Evolutionary conservation across 2,329 filamentous ascomycete species (phyloP).

Genomic region (Fusarium nygamai): DNA sequence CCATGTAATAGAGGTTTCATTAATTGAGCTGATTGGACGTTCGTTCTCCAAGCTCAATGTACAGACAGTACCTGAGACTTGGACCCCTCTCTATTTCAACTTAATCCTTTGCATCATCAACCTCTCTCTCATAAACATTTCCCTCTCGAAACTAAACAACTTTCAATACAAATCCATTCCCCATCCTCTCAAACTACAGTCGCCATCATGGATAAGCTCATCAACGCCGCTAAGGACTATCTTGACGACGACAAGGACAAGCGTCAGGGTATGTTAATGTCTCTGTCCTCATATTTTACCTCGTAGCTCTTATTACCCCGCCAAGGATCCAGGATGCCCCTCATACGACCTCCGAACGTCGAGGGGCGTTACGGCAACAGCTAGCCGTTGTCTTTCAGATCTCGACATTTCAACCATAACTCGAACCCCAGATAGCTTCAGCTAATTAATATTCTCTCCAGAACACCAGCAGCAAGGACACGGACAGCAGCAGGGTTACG

Average conservation of each 20-base stretch:
- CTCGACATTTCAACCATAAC: background rate
- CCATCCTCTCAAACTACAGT: background rate
- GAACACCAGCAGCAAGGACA: slow-evolving; percentile 21
- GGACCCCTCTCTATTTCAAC: slow-evolving; percentile 24
- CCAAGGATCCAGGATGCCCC: slow-evolving; percentile 35
- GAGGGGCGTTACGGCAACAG: background rate
- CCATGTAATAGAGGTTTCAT: background rate
- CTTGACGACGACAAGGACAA: slow-evolving; percentile 47
- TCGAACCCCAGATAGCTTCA: background rate
- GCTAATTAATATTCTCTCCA: slow-evolving; percentile 12
- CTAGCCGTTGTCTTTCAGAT: background rate
- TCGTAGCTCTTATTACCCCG: slow-evolving; percentile 32
- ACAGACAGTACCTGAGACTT: slow-evolving; percentile 1
- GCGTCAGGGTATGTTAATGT: slow-evolving; percentile 34
- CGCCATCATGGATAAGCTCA: slow-evolving; percentile 51
- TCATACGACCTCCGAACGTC: background rate
- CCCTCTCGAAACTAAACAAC: background rate
- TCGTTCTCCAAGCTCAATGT: background rate
- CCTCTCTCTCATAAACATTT: background rate
- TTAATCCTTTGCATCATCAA: slow-evolving; percentile 15
- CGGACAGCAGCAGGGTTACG: slow-evolving; percentile 17
- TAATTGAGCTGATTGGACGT: background rate
- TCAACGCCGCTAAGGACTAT: slow-evolving; percentile 52
- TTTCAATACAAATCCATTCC: background rate
- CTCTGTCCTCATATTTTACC: background rate